Conservation (phyloP, 371 early-diverging fungal genomes). For the Funneliformis caledonium region DNA sequence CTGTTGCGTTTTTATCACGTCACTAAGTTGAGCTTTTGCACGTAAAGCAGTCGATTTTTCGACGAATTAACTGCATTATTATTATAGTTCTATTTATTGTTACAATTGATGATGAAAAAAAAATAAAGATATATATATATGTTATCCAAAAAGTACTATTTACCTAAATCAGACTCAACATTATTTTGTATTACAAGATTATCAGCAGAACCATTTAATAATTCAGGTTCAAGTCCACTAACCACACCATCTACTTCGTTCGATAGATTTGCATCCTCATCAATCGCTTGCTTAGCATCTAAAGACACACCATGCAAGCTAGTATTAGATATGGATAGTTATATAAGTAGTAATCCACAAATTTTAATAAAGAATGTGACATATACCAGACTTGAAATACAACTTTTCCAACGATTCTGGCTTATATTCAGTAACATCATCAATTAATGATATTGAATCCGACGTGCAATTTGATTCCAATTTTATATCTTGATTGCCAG, state of each 20-base stretch:
- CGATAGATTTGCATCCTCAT: neutral
- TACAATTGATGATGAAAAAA: neutral
- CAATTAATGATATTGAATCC: neutral
- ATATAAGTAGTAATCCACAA: neutral
- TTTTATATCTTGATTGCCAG: neutral
- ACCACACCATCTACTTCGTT: neutral
- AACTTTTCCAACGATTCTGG: neutral
- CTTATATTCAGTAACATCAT: neutral
- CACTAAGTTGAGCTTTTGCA: conserved; percentile 19
- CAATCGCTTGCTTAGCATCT: neutral
- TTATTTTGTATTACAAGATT: neutral
- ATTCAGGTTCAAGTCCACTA: neutral
- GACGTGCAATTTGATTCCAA: neutral
- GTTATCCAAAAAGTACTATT: neutral
- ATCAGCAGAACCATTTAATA: neutral
- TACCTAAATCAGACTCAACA: neutral
- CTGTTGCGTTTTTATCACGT: neutral
- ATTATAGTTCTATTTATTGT: conserved; percentile 1
- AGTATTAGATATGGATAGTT: neutral
- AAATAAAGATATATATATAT: neutral
- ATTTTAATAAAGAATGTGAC: neutral
- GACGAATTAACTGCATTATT: conserved; percentile 11
- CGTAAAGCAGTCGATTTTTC: neutral
- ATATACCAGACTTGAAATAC: neutral
- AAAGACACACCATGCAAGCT: neutral